Conservation (phyloP, 352 stramenopile genomes). For the Phytophthora agathidicida region DNA sequence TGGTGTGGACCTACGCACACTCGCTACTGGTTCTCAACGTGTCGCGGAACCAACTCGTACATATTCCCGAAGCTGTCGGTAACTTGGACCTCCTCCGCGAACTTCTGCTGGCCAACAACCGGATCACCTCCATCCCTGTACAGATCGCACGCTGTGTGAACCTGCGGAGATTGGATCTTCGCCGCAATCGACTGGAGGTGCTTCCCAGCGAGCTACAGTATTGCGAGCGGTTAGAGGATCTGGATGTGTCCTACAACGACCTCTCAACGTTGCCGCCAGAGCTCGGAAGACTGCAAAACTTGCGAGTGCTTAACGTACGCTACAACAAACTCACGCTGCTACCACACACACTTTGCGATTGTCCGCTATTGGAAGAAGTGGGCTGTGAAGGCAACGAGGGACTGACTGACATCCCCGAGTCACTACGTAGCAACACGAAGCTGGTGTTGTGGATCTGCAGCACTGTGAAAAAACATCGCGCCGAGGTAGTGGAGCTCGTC, state of each 20-base stretch:
- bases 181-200: conserved; percentile 72
- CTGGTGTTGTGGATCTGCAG: conserved; percentile 84
- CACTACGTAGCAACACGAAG: conserved; percentile 67
- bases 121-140: conserved; percentile 53
- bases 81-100: conserved; percentile 73
- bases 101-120: conserved; percentile 67
- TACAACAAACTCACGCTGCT: conserved; percentile 78
- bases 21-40: conserved; percentile 77
- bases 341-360: conserved; percentile 79
- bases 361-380: conserved; percentile 53
- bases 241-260: conserved; percentile 74
- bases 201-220: conserved; percentile 68
- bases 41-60: conserved; percentile 73
- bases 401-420: conserved; percentile 69
- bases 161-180: conserved; percentile 68
- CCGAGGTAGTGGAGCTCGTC: conserved; percentile 71
- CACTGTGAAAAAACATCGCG: conserved; percentile 71
- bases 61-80: conserved; percentile 57
- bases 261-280: conserved; percentile 54
- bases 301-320: conserved; percentile 68
- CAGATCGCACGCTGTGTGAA: conserved; percentile 68
- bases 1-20: conserved; percentile 74
- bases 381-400: conserved; percentile 64
- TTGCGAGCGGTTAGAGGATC: conserved; percentile 71
- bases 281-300: conserved; percentile 55